A percentile compares a stretch with the other conserved stretches of the same genome.
These are phyloP conservation scores for Aspergillus ellipticus DNA, from an alignment of 495 filamentous ascomycete genomes.

Conservation along the genomic window DNA sequence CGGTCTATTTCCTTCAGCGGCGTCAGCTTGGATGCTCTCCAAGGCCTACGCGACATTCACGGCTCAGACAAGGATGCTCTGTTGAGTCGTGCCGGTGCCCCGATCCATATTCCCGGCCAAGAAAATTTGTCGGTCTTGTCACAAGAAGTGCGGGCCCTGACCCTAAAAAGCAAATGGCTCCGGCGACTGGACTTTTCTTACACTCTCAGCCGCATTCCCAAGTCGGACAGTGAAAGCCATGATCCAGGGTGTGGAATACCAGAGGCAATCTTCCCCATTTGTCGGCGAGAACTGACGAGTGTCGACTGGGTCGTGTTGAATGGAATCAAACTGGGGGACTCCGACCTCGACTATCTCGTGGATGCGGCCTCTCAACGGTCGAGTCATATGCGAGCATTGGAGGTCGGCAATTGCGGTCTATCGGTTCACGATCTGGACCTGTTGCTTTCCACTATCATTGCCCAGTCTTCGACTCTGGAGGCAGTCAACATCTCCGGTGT, in stretches of 20 bases:
- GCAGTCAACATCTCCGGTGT: slow-evolving; percentile 74
- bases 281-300: slow-evolving; percentile 66
- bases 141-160: slow-evolving; percentile 70
- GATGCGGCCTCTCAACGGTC: slow-evolving; percentile 60
- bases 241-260: slow-evolving; percentile 75
- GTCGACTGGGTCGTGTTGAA: slow-evolving; percentile 78
- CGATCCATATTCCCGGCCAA: slow-evolving; percentile 56
- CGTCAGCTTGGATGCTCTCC: slow-evolving; percentile 65
- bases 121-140: slow-evolving; percentile 59
- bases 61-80: slow-evolving; percentile 62
- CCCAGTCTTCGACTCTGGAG: slow-evolving; percentile 71
- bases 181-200: slow-evolving; percentile 62
- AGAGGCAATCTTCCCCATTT: slow-evolving; percentile 74
- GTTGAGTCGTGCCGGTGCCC: slow-evolving; percentile 53
- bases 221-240: slow-evolving; percentile 48
- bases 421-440: slow-evolving; percentile 50
- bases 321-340: slow-evolving; percentile 78
- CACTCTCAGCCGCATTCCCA: slow-evolving; percentile 49
- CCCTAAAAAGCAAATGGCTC: slow-evolving; percentile 60
- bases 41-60: slow-evolving; percentile 56
- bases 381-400: slow-evolving; percentile 73
- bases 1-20: slow-evolving; percentile 77
- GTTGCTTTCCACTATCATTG: slow-evolving; percentile 39
- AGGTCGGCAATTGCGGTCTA: slow-evolving; percentile 74
- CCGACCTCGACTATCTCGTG: slow-evolving; percentile 70